phyloP scores from a whole-genome alignment of 2,329 filamentous ascomycete species.

The Neofusicoccum umdonicola region DNA sequence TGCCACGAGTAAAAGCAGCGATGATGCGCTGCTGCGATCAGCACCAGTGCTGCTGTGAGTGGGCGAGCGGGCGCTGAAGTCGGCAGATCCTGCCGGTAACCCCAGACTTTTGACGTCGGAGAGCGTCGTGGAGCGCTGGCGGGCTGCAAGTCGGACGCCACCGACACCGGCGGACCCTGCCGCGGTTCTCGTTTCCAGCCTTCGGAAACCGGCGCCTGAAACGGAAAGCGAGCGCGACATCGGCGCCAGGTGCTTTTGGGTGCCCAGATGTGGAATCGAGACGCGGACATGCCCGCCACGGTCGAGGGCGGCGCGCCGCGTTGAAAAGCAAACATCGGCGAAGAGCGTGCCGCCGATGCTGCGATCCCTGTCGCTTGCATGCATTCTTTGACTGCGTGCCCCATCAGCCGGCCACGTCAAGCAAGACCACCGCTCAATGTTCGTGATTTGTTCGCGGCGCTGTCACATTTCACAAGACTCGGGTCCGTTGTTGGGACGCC shows the following conservation, averaged over 20 bases:
- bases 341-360: background rate
- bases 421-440: background rate
- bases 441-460: background rate
- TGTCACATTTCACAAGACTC: background rate
- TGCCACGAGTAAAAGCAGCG: background rate
- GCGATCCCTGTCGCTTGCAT: background rate
- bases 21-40: slow-evolving; percentile 1
- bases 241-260: background rate
- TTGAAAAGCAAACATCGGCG: no score
- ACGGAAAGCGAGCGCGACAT: background rate
- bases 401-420: background rate
- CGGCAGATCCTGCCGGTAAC: background rate
- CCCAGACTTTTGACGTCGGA: slow-evolving; percentile 6
- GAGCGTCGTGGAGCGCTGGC: background rate
- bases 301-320: background rate
- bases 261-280: background rate
- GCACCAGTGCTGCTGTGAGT: background rate
- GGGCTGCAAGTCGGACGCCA: background rate
- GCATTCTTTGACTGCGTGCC: background rate
- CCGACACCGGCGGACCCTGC: slow-evolving; percentile 12
- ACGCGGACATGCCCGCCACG: background rate
- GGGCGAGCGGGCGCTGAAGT: background rate
- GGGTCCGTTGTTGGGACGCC: slow-evolving; percentile 3
- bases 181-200: background rate
- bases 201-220: background rate